These are phyloP conservation scores for Suhomyces maxii DNA, from an alignment of 1,139 yeast species.

Conservation along the genomic window DNA sequence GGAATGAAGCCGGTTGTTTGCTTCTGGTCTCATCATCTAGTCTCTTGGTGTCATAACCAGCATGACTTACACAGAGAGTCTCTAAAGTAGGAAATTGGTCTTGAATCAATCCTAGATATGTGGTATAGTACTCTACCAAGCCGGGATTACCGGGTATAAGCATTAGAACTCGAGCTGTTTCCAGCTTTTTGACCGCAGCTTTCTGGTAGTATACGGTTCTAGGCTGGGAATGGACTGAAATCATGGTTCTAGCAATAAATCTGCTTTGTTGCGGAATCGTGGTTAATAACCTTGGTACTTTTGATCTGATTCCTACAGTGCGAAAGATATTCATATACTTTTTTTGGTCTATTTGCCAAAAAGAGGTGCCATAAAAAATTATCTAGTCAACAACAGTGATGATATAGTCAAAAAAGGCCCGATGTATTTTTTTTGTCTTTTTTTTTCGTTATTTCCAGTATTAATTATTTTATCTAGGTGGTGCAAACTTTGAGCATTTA, in stretches of 20 bases:
- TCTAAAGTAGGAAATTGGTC: conserved; percentile 45
- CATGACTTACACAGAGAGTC: conserved; percentile 55
- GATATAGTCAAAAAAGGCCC: too few species aligned
- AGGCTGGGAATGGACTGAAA: conserved; percentile 17
- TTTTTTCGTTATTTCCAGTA: too few species aligned
- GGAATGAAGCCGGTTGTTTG: conserved; percentile 6
- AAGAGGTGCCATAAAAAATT: too few species aligned
- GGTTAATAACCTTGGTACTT: not conserved
- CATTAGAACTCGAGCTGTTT: conserved; percentile 26
- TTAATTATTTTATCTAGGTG: too few species aligned
- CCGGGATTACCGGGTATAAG: conserved; percentile 75
- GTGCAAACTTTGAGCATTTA: too few species aligned
- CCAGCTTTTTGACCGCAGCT: conserved; percentile 8
- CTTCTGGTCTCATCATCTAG: conserved; percentile 4
- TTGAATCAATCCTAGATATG: conserved; percentile 49
- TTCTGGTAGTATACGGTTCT: conserved; percentile 30
- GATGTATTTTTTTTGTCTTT: too few species aligned
- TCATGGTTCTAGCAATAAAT: not conserved
- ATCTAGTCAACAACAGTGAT: too few species aligned
- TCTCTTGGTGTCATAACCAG: conserved; percentile 46
- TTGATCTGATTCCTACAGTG: conserved; percentile 10
- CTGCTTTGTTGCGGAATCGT: too few species aligned
- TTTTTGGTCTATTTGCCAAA: too few species aligned
- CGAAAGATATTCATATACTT: too few species aligned
- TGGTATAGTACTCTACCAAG: conserved; percentile 54